Evolutionary conservation across 2,329 filamentous ascomycete genomes (phyloP).

Genomic region (Ceratocystis diversiconidia): DNA sequence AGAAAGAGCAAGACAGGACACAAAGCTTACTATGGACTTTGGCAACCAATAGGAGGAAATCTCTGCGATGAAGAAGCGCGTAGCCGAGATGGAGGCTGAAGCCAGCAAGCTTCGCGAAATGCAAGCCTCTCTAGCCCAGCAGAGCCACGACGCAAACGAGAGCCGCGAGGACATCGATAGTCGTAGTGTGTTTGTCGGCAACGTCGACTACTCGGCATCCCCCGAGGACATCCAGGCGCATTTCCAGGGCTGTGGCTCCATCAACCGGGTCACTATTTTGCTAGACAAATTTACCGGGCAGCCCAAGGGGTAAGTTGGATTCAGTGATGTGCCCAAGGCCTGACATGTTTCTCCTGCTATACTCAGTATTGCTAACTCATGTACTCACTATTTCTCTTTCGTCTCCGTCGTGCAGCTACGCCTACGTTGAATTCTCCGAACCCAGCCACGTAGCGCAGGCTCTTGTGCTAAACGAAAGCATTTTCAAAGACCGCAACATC

Average conservation of each 20-base stretch:
- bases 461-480: constrained; percentile 87
- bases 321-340: background rate
- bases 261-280: constrained; percentile 95
- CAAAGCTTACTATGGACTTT: constrained; percentile 9
- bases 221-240: constrained; percentile 97
- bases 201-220: constrained; percentile 93
- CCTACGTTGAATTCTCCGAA: constrained; percentile 96
- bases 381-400: constrained; percentile 17
- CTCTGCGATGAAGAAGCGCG: constrained; percentile 70
- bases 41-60: constrained; percentile 53
- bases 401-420: constrained; percentile 50
- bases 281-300: constrained; percentile 97
- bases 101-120: constrained; percentile 75
- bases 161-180: constrained; percentile 93
- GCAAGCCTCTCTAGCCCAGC: constrained; percentile 74
- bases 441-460: constrained; percentile 85
- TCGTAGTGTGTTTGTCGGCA: constrained; percentile 94
- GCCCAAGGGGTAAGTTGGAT: constrained; percentile 73
- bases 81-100: constrained; percentile 84
- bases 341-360: background rate
- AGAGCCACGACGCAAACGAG: constrained; percentile 69
- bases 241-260: constrained; percentile 91
- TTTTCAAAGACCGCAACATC: constrained; percentile 86
- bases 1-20: background rate
- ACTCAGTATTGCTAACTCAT: background rate